Percentiles rank a stretch among this genome's conserved stretches.
phyloP scores from a whole-genome alignment of 306 rosid genomes.

The Quercus wislizeni region DNA sequence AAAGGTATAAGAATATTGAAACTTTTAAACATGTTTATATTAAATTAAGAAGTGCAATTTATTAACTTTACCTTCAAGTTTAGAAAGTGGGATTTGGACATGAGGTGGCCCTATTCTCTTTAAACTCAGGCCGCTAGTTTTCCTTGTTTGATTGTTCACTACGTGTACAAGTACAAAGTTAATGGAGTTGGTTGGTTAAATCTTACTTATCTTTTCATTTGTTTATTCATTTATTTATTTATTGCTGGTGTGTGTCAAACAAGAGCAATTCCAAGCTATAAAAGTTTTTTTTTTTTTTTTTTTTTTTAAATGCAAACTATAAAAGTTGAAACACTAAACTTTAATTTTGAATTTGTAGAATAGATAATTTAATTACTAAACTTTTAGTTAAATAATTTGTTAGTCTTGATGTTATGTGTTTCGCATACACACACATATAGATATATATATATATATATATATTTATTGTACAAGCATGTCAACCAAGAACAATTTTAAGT shows the following conservation, averaged over 20 bases:
- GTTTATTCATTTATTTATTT: neutral
- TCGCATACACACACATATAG: too few species aligned
- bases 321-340: too few species aligned
- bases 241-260: neutral
- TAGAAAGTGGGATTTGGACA: constrained; percentile 14
- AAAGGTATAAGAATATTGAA: neutral
- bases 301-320: too few species aligned
- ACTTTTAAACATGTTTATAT: neutral
- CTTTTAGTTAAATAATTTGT: too few species aligned
- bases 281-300: too few species aligned
- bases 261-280: neutral
- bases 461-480: neutral
- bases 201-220: neutral
- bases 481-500: neutral
- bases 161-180: neutral
- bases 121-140: constrained; percentile 12
- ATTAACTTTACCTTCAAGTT: neutral
- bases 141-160: neutral
- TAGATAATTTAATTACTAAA: too few species aligned
- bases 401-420: too few species aligned
- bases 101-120: constrained; percentile 22
- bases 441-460: too few species aligned
- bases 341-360: too few species aligned
- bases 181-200: neutral
- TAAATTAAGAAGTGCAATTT: neutral